phyloP scores from a whole-genome alignment of 768 basidiomycete genomes.

The Candolleomyces efflorescens region DNA sequence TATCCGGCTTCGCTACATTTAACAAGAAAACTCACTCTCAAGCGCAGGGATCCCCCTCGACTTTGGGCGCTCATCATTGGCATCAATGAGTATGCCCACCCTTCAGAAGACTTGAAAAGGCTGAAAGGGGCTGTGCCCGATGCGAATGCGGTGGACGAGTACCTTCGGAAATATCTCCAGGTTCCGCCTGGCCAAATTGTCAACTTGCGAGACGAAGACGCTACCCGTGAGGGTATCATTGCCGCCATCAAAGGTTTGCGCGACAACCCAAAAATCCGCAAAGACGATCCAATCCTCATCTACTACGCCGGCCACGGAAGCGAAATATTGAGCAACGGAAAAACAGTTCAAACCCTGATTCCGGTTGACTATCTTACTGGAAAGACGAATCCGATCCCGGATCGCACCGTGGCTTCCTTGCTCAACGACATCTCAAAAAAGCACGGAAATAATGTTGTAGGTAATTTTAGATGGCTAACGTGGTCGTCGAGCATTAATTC shows the following conservation, averaged over 20 bases:
- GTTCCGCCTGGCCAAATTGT: conserved; percentile 30
- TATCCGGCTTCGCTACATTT: too few species aligned
- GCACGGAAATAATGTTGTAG: conserved; percentile 41
- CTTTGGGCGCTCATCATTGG: too few species aligned
- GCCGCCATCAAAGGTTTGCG: conserved; percentile 21
- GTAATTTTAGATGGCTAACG: conserved; percentile 6
- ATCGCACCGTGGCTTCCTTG: conserved; percentile 35
- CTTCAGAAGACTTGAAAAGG: conserved; percentile 10
- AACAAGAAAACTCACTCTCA: too few species aligned
- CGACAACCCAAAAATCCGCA: too few species aligned
- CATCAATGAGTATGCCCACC: conserved; percentile 12
- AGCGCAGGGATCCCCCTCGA: too few species aligned
- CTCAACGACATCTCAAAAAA: conserved; percentile 30
- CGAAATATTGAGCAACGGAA: neutral
- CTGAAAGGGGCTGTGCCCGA: conserved; percentile 36
- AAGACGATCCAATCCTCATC: conserved; percentile 36
- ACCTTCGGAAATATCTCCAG: conserved; percentile 22
- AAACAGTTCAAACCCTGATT: conserved; percentile 1
- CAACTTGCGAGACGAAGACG: conserved; percentile 31
- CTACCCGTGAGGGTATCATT: conserved; percentile 33
- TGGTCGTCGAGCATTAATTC: too few species aligned
- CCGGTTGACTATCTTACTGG: conserved; percentile 6
- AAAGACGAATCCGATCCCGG: conserved; percentile 32
- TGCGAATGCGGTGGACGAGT: conserved; percentile 33
- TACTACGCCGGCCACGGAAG: conserved; percentile 44